Conservation (phyloP, 495 filamentous ascomycete species). For the Xylaria longipes region DNA sequence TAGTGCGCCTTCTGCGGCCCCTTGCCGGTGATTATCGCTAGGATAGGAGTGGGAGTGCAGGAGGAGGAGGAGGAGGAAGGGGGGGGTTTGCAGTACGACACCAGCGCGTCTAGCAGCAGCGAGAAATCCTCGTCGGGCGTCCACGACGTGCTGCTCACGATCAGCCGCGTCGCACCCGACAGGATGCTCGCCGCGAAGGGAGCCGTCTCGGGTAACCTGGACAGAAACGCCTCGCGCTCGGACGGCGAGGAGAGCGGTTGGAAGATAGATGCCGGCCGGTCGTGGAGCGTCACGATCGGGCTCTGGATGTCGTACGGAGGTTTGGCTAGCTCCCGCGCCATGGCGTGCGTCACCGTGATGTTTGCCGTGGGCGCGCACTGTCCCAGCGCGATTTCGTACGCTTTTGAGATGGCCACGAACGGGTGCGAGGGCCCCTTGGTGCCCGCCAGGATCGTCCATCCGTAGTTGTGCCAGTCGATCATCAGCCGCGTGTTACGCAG, state of each 20-base stretch:
- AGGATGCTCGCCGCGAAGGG: slow-evolving; percentile 63
- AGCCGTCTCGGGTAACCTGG: slow-evolving; percentile 62
- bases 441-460: slow-evolving; percentile 86
- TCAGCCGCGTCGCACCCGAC: slow-evolving; percentile 62
- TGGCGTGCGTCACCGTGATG: slow-evolving; percentile 87
- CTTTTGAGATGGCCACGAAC: slow-evolving; percentile 73
- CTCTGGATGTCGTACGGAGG: slow-evolving; percentile 65
- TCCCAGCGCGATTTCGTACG: slow-evolving; percentile 77
- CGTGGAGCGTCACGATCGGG: slow-evolving; percentile 78
- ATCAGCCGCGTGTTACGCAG: slow-evolving; percentile 82
- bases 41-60: slow-evolving; percentile 57
- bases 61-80: neutral
- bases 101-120: slow-evolving; percentile 83
- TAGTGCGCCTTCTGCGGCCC: slow-evolving; percentile 85
- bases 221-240: slow-evolving; percentile 64
- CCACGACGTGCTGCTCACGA: slow-evolving; percentile 95
- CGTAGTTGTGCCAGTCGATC: slow-evolving; percentile 99
- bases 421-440: slow-evolving; percentile 73
- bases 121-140: slow-evolving; percentile 96
- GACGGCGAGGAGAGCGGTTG: slow-evolving; percentile 63
- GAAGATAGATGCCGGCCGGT: slow-evolving; percentile 85
- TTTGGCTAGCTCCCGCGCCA: slow-evolving; percentile 73
- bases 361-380: slow-evolving; percentile 69
- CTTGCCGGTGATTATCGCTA: slow-evolving; percentile 92
- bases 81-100: slow-evolving; percentile 62